phyloP scores from a whole-genome alignment of 345 rosid genomes.

The Microthlaspi erraticum region DNA sequence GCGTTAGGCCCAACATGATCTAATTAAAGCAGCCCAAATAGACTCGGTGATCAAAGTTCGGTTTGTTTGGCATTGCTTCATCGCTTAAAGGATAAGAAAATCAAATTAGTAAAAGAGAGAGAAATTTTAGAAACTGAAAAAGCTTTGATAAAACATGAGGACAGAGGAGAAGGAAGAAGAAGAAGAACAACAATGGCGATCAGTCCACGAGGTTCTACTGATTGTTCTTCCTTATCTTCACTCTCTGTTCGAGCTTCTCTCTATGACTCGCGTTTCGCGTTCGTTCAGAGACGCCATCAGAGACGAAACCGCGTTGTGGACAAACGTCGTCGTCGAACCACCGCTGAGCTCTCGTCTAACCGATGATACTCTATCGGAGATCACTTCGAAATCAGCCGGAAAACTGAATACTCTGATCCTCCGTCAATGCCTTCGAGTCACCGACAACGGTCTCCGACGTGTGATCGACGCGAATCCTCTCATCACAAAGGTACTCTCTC shows the following conservation, averaged over 20 bases:
- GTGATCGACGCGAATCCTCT: conserved; percentile 61
- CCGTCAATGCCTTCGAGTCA: conserved; percentile 52
- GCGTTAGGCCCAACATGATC: not conserved
- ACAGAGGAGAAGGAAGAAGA: not conserved
- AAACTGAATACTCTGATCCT: conserved; percentile 56
- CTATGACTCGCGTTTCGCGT: conserved; percentile 54
- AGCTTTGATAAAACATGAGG: conserved; percentile 22
- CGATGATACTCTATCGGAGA: conserved; percentile 52
- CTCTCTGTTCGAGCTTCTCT: conserved; percentile 59
- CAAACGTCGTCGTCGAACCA: conserved; percentile 50
- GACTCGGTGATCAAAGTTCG: not conserved
- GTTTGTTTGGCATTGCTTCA: conserved; percentile 9
- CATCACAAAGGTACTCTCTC: conserved; percentile 57
- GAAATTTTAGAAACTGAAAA: not conserved
- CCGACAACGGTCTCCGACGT: conserved; percentile 65
- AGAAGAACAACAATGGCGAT: conserved; percentile 34
- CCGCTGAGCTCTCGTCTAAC: conserved; percentile 56
- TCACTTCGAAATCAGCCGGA: conserved; percentile 60
- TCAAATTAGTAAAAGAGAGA: not conserved
- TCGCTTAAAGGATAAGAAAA: conserved; percentile 27
- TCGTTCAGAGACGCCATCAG: conserved; percentile 57
- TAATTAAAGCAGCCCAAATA: not conserved
- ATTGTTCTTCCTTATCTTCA: conserved; percentile 69
- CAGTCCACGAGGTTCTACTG: conserved; percentile 62
- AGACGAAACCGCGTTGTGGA: conserved; percentile 61